Base-by-base conservation (phyloP, 2,329 filamentous ascomycete species). In the Aureobasidium subglaciale region DNA sequence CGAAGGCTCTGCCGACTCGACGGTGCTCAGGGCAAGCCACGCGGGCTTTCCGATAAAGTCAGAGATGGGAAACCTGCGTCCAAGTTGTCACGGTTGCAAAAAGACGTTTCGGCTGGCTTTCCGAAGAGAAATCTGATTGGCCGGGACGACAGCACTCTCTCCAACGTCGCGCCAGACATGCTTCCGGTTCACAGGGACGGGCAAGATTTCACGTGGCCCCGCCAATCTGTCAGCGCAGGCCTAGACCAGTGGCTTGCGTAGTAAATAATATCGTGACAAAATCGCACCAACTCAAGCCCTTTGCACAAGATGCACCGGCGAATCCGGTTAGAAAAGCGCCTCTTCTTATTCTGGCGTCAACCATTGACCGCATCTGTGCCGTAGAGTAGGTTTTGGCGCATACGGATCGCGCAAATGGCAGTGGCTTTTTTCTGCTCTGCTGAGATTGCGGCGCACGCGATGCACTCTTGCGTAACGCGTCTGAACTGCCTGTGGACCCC, bases 171-270 rank as follows among this genome's bases (percentile, higher is more conserved):
- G 43, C 34, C 46, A 38, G 38, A 37, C 20, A 27, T 20, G 46
- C n/a, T 18, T 38, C 15, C 20, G n/a, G 46, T 37, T 27, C 46
- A 25, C 16, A 27, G 8, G 8, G 32, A 34, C 42, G 42, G 25
- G 8, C 16, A 20, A n/a, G 16, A 18, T 10, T 38, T 38, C 32
- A 38, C 46, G 22, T 38, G 30, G 30, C 30, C 16, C 11, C 29
- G n/a, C 5, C n/a, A n/a, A 50, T 38, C 45, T 50, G 46, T 29
- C 46, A 50, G 46, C 46, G 29, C 16, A 5, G 38, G 46, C 38
- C 46, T 38, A 50, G 46, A 37, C 32, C 24, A 18, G 46, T 50
- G 46, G 46, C 46, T 50, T 50, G 46, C 46, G 46, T 22, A 49
- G 24, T 5, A 38, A 24, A 49, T 22, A 27, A 48, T 49, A 37